Base-by-base conservation (phyloP, 108 stramenopile species). In the Craspedostauros australis region DNA sequence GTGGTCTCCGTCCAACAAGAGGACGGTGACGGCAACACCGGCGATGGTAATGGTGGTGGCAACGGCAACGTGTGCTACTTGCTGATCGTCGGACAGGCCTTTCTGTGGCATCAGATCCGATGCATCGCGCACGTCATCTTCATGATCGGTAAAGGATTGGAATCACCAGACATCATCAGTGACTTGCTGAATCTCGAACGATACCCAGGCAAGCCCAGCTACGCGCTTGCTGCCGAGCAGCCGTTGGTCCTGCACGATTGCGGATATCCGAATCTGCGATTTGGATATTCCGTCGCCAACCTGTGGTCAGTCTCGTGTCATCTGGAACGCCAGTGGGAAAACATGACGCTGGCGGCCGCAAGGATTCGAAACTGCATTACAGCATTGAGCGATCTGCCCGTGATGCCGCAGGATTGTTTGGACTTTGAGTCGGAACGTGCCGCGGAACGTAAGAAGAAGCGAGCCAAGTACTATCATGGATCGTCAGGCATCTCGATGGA, bases 71-170 rank as follows among this genome's bases (percentile, higher is more conserved):
- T 86, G 52, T 84, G 73, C 45, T 88, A 81, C 55, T 66, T 96
- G 20, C 58, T 94, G 70, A 88, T 99, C 32, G 52, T 61, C 15
- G 98, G 97, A 4, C 87, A 88, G 43, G 95, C 98, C 31, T 99
- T 99, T 58, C 64, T 98, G 19, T 99, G 98, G 98, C 98, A 98
- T 70, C 95, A 95, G 75, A 93, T 98, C 45, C 85, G 98, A 18
- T 98, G 92, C 66, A 94, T 99, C 46, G 93, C 88, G 50, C 66
- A 90, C 7, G 72, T 98, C 18, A 56, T 98, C 8, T 95, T 96
- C 57, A 64, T 93, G 45, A 81, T 99, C 20, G 99, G 96, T 9
- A 72, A 70, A 27, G 70, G 85, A 18, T 78, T 80, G 22, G 99
- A 99, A 75, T 29, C 57, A 1, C 94, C 97, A 2, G 39, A 54